phyloP scores from a whole-genome alignment of 2,329 filamentous ascomycete species.

The Paecilomyces formosus region DNA sequence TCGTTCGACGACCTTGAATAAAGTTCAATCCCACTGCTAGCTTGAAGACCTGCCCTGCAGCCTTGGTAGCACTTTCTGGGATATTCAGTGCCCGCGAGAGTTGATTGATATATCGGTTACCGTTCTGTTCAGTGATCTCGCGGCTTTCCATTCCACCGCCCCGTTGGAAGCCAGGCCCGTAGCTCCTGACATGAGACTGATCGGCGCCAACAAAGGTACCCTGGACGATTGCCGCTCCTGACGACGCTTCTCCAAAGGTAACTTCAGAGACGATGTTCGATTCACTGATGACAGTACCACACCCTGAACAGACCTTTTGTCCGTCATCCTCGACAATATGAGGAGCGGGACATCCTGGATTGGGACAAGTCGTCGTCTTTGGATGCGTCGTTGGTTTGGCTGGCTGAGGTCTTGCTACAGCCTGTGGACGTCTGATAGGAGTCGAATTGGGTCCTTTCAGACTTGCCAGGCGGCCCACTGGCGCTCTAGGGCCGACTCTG shows the following conservation, averaged over 20 bases:
- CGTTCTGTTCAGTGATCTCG: slow-evolving; percentile 39
- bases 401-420: slow-evolving; percentile 21
- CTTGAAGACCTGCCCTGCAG: slow-evolving; percentile 67
- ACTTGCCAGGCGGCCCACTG: slow-evolving; percentile 32
- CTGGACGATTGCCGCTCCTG: slow-evolving; percentile 81
- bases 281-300: slow-evolving; percentile 76
- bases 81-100: slow-evolving; percentile 34
- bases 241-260: slow-evolving; percentile 78
- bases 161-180: slow-evolving; percentile 40
- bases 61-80: slow-evolving; percentile 56
- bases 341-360: slow-evolving; percentile 37
- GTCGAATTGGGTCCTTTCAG: slow-evolving; percentile 29
- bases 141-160: slow-evolving; percentile 43
- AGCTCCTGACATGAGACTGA: slow-evolving; percentile 68
- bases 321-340: slow-evolving; percentile 41
- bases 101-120: slow-evolving; percentile 37
- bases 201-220: slow-evolving; percentile 82
- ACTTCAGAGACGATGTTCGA: slow-evolving; percentile 89
- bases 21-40: slow-evolving; percentile 68
- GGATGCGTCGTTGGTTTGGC: slow-evolving; percentile 27
- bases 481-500: slow-evolving; percentile 15
- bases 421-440: slow-evolving; percentile 30
- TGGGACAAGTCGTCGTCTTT: slow-evolving; percentile 36
- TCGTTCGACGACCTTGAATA: slow-evolving; percentile 76
- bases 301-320: slow-evolving; percentile 63